These are phyloP conservation scores for Gossypium davidsonii DNA, from an alignment of 441 rosid species.

Conservation along the genomic window DNA sequence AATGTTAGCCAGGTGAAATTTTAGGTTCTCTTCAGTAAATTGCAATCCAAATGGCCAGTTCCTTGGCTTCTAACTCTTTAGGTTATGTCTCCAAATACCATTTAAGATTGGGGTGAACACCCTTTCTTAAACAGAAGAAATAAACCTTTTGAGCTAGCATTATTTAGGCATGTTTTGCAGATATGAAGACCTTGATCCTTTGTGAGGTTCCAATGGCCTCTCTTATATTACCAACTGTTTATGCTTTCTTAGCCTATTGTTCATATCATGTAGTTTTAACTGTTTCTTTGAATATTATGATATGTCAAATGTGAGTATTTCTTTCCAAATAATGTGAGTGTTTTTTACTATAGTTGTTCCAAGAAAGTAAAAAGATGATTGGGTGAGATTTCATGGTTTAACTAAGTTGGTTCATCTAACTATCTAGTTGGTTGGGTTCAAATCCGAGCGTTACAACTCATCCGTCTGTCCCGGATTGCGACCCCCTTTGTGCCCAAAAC, in stretches of 20 bases:
- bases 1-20: neutral
- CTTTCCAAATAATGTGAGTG: too few species aligned
- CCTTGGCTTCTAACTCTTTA: neutral
- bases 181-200: conserved; percentile 2
- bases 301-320: too few species aligned
- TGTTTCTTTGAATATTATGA: neutral
- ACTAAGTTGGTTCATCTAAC: neutral
- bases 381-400: neutral
- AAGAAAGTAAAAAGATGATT: neutral
- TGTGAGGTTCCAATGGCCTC: neutral
- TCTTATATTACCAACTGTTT: neutral
- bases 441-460: neutral
- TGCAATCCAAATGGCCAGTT: neutral
- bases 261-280: neutral
- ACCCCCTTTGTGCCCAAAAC: too few species aligned
- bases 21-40: neutral
- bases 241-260: neutral
- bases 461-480: too few species aligned
- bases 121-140: neutral
- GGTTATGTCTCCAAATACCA: neutral
- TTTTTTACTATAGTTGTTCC: too few species aligned
- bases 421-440: neutral
- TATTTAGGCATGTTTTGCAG: neutral
- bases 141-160: neutral
- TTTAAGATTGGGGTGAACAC: neutral